Base-by-base conservation (phyloP, 495 filamentous ascomycete species). In the Xanthoparmelia taractica region DNA sequence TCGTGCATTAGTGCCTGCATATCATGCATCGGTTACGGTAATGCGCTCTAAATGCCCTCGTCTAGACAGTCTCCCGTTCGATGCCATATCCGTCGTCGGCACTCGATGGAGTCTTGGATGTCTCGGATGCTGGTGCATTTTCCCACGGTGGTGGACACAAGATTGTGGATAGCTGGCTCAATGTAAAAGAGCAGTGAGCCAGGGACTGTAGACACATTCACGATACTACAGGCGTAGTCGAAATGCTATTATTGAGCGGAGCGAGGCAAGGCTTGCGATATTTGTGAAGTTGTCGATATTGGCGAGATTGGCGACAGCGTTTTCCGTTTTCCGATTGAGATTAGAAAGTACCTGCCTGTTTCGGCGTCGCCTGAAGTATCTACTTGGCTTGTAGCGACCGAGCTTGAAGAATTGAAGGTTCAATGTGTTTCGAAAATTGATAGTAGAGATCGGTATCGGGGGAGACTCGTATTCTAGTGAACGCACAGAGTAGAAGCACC, bases 1-100 rank as follows among this genome's bases (percentile, higher is more conserved):
- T 63, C 33, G 18, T 59, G 63, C 66, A 68, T 68, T 29, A 65
- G 23, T 34, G 61, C 62, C 66, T 68, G 43, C 4, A 20, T n/a
- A 12, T 33, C 1, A 0, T 43, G 10, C 23, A 2, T 65, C 41
- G 55, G 43, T 18, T 33, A 27, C 18, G 0, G 7, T 0, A n/a
- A 18, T 20, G 11, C 33, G 4, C 0, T 27, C 0, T 33, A 13
- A 25, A 15, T 54, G 29, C 29, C 50, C 50, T 33, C 50, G 50
- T 0, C 18, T 13, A 31, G 50, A 54, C 50, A 54, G 29, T n/a
- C 15, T 54, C 7, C 15, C 50, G 17, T 4, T 33, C 20, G 29
- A 8, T 20, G 6, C 8, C 10, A 0, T 33, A 6, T 20, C 29
- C 50, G 33, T 54, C 3, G 4, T n/a, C 1, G 50, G 50, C 5